Conservation (phyloP, 1,284 basidiomycete genomes). For the Ustilago sp. region DNA sequence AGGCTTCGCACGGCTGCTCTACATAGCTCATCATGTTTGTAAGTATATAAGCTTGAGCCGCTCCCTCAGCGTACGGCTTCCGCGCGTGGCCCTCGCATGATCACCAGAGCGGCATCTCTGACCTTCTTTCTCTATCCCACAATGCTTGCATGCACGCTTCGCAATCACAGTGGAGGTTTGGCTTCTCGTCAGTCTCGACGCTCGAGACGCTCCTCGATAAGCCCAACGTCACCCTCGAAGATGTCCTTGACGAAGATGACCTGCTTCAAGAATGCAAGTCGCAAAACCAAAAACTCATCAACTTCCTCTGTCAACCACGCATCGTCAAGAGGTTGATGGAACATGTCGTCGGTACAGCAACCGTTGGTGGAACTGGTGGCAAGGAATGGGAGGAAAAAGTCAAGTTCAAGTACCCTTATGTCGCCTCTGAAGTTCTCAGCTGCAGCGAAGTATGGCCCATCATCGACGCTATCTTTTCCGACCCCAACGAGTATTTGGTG, state of each 20-base stretch:
- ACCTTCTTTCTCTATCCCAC: not conserved
- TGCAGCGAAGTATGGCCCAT: slow-evolving; percentile 91
- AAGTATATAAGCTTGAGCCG: slow-evolving; percentile 2
- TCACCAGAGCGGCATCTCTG: not conserved
- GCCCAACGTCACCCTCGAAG: slow-evolving; percentile 76
- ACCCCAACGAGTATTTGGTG: slow-evolving; percentile 74
- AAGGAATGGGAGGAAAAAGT: slow-evolving; percentile 67
- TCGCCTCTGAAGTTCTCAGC: slow-evolving; percentile 94
- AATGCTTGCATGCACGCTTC: not conserved
- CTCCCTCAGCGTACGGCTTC: no score
- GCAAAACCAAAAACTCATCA: slow-evolving; percentile 87
- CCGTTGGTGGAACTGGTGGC: slow-evolving; percentile 76
- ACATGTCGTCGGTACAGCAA: slow-evolving; percentile 86
- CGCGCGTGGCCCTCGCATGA: not conserved
- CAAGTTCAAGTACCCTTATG: slow-evolving; percentile 80
- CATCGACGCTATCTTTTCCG: slow-evolving; percentile 85
- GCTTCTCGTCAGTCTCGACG: slow-evolving; percentile 64
- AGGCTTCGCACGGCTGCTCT: slow-evolving; percentile 8
- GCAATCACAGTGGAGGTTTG: slow-evolving; percentile 63
- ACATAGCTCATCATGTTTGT: slow-evolving; percentile 37
- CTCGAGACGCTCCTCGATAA: slow-evolving; percentile 66
- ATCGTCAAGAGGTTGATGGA: slow-evolving; percentile 82
- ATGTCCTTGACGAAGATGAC: slow-evolving; percentile 93
- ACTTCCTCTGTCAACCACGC: slow-evolving; percentile 83
- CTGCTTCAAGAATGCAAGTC: slow-evolving; percentile 94